A percentile compares a stretch with the other conserved stretches of the same genome.
These are phyloP conservation scores for Tetradesmus obliquus DNA, from an alignment of 139 green algal species.

Conservation along the genomic window DNA sequence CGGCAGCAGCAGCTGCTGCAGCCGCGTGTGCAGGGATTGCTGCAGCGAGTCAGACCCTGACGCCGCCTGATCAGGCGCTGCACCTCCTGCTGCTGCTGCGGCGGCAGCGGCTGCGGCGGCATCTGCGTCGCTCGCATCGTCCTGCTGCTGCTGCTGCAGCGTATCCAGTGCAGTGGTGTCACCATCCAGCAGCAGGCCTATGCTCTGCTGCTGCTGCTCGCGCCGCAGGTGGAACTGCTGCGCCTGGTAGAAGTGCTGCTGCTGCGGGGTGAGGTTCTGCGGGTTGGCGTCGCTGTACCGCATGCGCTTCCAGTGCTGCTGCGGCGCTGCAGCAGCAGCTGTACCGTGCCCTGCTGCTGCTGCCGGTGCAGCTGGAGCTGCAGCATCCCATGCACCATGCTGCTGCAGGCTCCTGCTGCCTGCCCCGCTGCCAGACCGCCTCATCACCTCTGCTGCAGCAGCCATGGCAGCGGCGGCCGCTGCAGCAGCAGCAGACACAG, in stretches of 20 bases:
- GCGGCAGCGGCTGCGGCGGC: neutral
- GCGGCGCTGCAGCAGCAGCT: conserved; percentile 2
- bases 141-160: neutral
- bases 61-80: neutral
- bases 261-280: neutral
- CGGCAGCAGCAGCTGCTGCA: conserved; percentile 34
- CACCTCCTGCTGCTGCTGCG: neutral
- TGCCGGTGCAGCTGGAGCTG: neutral
- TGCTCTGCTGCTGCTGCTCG: neutral
- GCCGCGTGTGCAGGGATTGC: conserved; percentile 3
- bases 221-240: neutral
- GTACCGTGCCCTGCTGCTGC: neutral
- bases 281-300: neutral
- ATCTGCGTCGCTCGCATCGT: neutral
- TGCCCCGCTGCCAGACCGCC: neutral
- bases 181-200: neutral
- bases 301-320: conserved; percentile 23
- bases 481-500: neutral
- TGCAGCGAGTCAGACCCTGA: neutral
- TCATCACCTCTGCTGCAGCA: neutral
- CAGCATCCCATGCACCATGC: neutral
- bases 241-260: conserved; percentile 10
- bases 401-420: neutral
- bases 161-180: neutral
- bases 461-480: neutral